phyloP scores from a whole-genome alignment of 2,329 filamentous ascomycete species.

The Calonectria montana region DNA sequence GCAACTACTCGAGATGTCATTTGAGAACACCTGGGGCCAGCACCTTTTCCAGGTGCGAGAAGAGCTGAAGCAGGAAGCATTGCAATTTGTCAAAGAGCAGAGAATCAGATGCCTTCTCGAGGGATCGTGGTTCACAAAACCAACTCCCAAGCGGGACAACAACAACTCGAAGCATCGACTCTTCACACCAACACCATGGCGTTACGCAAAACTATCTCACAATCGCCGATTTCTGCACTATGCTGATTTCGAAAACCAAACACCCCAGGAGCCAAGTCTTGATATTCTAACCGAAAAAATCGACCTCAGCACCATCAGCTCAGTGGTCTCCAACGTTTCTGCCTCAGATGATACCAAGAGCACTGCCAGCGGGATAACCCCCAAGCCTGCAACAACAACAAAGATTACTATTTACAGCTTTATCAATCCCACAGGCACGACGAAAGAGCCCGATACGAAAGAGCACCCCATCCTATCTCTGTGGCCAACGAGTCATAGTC shows the following conservation, averaged over 20 bases:
- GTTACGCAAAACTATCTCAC: slow-evolving; percentile 89
- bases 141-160: slow-evolving; percentile 54
- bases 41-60: slow-evolving; percentile 92
- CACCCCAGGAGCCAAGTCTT: slow-evolving; percentile 74
- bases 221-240: slow-evolving; percentile 93
- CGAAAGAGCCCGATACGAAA: slow-evolving; percentile 49
- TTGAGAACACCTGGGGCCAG: slow-evolving; percentile 94
- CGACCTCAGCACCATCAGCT: slow-evolving; percentile 88
- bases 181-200: slow-evolving; percentile 72
- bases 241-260: slow-evolving; percentile 80
- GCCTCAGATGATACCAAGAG: slow-evolving; percentile 66
- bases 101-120: slow-evolving; percentile 88
- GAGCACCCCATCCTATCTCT: slow-evolving; percentile 86
- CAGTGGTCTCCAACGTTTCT: slow-evolving; percentile 92
- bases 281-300: slow-evolving; percentile 83
- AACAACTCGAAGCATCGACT: slow-evolving; percentile 48
- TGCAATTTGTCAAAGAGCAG: slow-evolving; percentile 98
- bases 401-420: slow-evolving; percentile 94
- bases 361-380: slow-evolving; percentile 55
- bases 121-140: slow-evolving; percentile 85
- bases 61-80: slow-evolving; percentile 87
- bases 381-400: slow-evolving; percentile 68
- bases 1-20: slow-evolving; percentile 89
- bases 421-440: slow-evolving; percentile 54
- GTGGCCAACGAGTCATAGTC: slow-evolving; percentile 80